Evolutionary conservation across 331 rosid species (phyloP), one percentile per base, ranked within the genome.

Genomic region (Quercus phellos): DNA sequence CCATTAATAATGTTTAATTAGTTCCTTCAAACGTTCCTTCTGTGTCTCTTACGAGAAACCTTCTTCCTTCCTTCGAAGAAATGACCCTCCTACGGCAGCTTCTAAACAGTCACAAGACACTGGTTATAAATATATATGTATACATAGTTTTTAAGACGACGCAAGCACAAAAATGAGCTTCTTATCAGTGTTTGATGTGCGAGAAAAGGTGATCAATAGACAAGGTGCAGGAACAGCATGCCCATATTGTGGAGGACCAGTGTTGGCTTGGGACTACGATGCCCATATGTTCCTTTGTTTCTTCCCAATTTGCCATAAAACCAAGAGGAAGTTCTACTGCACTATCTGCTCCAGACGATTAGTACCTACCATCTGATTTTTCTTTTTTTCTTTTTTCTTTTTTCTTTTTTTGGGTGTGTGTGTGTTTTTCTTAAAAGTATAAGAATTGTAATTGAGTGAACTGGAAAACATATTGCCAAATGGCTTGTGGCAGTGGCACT

Each of bases 181-280:
- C 1, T 73, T 77, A 13, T 68, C 73, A 13, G 85, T 84, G 72
- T 73, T 84, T 1, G 66, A 84, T 80, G 32, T 80, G 74, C 27
- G 32, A 60, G 85, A 84, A 27, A 84, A 1, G 66, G 75, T 77
- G 1, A 69, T 43, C 4, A 29, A 70, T 0, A 84, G 67, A 1
- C 5, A 22, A 29, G 85, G 87, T 4, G 78, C 68, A 3, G 81
- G 76, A 30, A 1, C 78, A 10, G 60, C 69, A 1, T 84, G 87
- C 58, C 84, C 87, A 3, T 84, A 75, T 30, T 84, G 87, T 30
- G 87, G 76, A 72, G 87, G 87, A 2, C 84, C 82, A 1, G 82
- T 84, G 34, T 19, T 80, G 22, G 87, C 58, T 3, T 84, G 80
- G 80, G 74, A 77, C 5, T 80, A 26, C 11, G 82, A 80, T 32